Base-by-base conservation (phyloP, 164 flowering plant genomes). In the Berberis vulgaris region DNA sequence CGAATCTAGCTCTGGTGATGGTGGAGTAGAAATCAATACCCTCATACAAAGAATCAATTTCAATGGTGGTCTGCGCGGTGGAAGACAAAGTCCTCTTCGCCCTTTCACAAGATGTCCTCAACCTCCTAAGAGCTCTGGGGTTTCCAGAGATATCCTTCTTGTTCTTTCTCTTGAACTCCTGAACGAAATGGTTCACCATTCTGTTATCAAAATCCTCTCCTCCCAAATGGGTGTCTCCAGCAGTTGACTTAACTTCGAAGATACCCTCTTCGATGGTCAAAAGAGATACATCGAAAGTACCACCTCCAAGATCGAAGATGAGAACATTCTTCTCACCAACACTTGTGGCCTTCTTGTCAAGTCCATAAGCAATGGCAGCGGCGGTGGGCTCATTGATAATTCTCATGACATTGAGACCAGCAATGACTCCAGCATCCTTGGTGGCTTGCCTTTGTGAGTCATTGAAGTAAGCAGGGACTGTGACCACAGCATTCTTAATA, bases 331-430 rank as follows among this genome's bases (percentile, higher is more conserved):
- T 26, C 26, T 26, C 77, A 42, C 80, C 80, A 5, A 65, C 73
- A 47, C 75, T 71, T n/a, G 67, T 50, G 0, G 74, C 81, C 50
- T 75, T 77, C 78, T 79, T 79, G 57, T 79, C 74, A 49, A 81
- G 73, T 49, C 82, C 84, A 49, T 81, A 81, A 49, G 84, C 84
- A 71, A 78, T 78, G 8, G 82, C 84, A 55, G 84, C 84, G 38
- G 84, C 84, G 1, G 82, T 81, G 3, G 84, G 84, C 49, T 81
- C 82, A 59, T 74, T 76, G 40, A 76, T 74, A 4, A 78, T 78
- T 0, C 82, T 72, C 77, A 77, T 68, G 0, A 77, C 80, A 68
- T 77, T 77, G 74, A 26, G 26, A 26, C 26, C 26, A 26, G 26
- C 26, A 26, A 26, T 26, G 26, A 26, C 26, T 26, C 26, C 26